Evolutionary conservation across 306 rosid genomes (phyloP).

Genomic region (Cercis canadensis): DNA sequence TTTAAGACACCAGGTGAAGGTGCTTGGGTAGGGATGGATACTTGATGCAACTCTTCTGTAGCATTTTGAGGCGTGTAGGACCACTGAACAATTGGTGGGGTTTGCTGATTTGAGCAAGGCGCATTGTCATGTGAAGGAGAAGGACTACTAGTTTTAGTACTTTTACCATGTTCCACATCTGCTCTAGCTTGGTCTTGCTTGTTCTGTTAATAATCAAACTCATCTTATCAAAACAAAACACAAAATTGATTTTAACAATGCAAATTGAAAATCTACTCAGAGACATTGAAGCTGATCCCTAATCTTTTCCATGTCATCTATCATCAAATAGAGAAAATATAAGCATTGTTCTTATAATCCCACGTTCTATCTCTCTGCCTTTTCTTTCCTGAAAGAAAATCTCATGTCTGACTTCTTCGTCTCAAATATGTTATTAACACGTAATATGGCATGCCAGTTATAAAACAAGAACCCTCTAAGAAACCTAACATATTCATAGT

Average conservation of each 20-base stretch:
- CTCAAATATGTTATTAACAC: too few relatives aligned
- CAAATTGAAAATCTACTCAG: not conserved
- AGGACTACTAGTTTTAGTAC: conserved; percentile 26
- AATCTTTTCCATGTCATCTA: not conserved
- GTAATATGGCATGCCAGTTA: too few relatives aligned
- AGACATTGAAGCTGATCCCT: not conserved
- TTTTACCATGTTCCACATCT: conserved; percentile 19
- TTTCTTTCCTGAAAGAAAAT: too few relatives aligned
- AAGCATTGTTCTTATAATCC: too few relatives aligned
- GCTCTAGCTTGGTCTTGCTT: conserved; percentile 35
- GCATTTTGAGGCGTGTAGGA: conserved; percentile 40
- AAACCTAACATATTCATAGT: not conserved
- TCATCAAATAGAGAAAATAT: not conserved
- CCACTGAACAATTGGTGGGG: conserved; percentile 39
- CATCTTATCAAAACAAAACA: conserved; percentile 17
- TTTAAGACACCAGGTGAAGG: conserved; percentile 33
- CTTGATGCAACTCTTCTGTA: conserved; percentile 38
- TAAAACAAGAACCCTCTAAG: not conserved
- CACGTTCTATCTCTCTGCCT: too few relatives aligned
- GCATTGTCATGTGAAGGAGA: conserved; percentile 32
- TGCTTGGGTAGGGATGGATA: conserved; percentile 43
- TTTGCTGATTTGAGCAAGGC: conserved; percentile 39
- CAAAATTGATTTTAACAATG: not conserved
- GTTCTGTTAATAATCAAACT: conserved; percentile 45
- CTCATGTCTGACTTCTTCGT: too few relatives aligned